Evolutionary conservation across 805 yeast genomes (phyloP), one percentile per base, ranked within the genome.

Genomic region (Blastobotrys parvus): DNA sequence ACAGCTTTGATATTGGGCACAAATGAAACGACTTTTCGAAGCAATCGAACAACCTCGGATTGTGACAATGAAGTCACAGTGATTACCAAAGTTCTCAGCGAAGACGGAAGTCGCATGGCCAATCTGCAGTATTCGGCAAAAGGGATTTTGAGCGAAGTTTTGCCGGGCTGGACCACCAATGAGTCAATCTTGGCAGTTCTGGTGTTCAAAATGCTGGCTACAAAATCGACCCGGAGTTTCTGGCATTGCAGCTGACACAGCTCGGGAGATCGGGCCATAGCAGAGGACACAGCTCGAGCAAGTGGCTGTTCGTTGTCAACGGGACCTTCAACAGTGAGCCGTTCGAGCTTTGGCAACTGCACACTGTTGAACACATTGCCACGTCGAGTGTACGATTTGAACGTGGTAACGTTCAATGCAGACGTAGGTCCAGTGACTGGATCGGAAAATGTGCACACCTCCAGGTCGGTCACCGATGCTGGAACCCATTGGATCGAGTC

Each of bases 311-410:
- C 42, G 37, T 39, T 23, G 19, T 39, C 36, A 15, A 39, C 42
- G 13, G 42, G 42, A 7, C 42, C 42, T 4, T 39, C 37, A 4
- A 39, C 36, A 16, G 42, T 15, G 16, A 39, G 37, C 18, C 42
- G 27, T 21, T 39, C 37, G 36, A 39, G 37, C 15, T 33, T 39
- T n/a, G 42, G 42, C 30, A 39, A 31, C 17, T 19, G 11, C 25
- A 39, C 7, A 8, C 31, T 11, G 13, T 17, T 13, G 36, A 39
- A 39, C 22, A 39, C 42, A 3, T 31, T 13, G 4, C 42, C 42
- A 17, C n/a, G 23, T 11, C 37, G 42, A 15, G 42, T 17, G 20
- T 33, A 39, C 31, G 36, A 31, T 37, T 39, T 39, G 42, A 39
- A 39, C 16, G 13, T 15, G 23, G 37, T 39, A 30, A 39, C 42